Evolutionary conservation across 2,329 filamentous ascomycete species (phyloP).

Genomic region (Fusarium lyarnte): DNA sequence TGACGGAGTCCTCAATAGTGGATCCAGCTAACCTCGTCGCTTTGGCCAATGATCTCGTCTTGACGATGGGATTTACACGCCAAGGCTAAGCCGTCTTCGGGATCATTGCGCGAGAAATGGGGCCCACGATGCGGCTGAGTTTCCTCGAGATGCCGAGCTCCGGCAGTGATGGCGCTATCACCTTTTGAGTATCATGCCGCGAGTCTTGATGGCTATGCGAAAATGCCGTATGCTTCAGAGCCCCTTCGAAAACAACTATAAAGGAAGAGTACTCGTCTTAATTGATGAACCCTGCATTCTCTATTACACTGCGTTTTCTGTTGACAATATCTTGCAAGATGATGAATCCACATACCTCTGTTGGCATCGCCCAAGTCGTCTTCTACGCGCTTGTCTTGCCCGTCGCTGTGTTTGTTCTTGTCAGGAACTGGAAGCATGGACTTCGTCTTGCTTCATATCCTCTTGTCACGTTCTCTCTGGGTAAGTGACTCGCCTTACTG

Average conservation of each 20-base stretch:
- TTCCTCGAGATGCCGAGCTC: neutral
- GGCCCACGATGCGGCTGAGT: neutral
- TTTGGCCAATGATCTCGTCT: neutral
- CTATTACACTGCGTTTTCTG: too few relatives aligned
- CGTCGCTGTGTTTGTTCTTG: fast-evolving
- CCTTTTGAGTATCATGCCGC: neutral
- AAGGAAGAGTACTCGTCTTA: neutral
- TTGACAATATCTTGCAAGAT: neutral
- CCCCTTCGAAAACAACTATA: neutral
- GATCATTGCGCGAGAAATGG: slow-evolving; percentile 3
- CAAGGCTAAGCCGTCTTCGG: neutral
- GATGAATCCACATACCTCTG: neutral
- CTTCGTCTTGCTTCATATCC: neutral
- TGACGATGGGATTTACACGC: fast-evolving
- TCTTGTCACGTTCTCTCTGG: neutral
- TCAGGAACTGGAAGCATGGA: neutral
- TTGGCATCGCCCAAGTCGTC: neutral
- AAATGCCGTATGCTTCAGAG: neutral
- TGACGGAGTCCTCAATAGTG: neutral
- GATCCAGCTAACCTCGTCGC: neutral
- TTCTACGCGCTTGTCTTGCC: neutral
- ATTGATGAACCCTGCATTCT: too few relatives aligned
- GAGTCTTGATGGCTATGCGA: neutral
- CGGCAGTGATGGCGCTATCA: neutral
- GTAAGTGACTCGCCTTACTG: fast-evolving